phyloP scores from a whole-genome alignment of 257 asterid genomes.

The Scutellaria baicalensis region DNA sequence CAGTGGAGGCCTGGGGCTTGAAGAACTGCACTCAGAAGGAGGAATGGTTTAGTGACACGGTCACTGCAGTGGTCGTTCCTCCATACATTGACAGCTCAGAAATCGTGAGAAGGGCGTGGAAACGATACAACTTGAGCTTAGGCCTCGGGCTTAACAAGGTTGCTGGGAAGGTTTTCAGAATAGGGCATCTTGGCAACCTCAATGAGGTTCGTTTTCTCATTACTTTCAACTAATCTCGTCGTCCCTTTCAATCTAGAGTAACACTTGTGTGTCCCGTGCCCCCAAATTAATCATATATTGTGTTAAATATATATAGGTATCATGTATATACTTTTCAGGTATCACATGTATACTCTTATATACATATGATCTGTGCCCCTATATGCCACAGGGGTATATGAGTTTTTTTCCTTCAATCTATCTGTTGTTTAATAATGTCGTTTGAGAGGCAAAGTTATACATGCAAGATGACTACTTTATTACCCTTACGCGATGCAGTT shows the following conservation, averaged over 20 bases:
- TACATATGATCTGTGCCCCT: too few species aligned
- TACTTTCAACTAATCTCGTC: not conserved
- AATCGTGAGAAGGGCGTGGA: conserved; percentile 77
- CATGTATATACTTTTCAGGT: too few species aligned
- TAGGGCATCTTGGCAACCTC: conserved; percentile 95
- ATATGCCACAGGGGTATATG: too few species aligned
- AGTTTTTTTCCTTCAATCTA: too few species aligned
- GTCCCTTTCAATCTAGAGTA: too few species aligned
- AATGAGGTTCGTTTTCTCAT: conserved; percentile 51
- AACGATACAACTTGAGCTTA: conserved; percentile 91
- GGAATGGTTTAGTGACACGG: conserved; percentile 95
- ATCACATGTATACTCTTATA: too few species aligned
- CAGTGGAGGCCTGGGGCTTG: conserved; percentile 99
- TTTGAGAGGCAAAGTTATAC: too few species aligned
- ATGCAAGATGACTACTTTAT: too few species aligned
- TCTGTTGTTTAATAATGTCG: too few species aligned
- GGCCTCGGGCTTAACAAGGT: conserved; percentile 97
- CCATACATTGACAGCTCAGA: conserved; percentile 74
- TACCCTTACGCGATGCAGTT: conserved; percentile 27
- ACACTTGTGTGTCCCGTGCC: too few species aligned
- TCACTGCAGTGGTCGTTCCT: conserved; percentile 89
- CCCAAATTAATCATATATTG: too few species aligned
- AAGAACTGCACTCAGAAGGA: conserved; percentile 98
- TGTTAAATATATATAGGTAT: too few species aligned
- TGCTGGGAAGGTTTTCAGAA: conserved; percentile 95